phyloP scores from a whole-genome alignment of 2,329 filamentous ascomycete genomes.

The Xylaria sp. region DNA sequence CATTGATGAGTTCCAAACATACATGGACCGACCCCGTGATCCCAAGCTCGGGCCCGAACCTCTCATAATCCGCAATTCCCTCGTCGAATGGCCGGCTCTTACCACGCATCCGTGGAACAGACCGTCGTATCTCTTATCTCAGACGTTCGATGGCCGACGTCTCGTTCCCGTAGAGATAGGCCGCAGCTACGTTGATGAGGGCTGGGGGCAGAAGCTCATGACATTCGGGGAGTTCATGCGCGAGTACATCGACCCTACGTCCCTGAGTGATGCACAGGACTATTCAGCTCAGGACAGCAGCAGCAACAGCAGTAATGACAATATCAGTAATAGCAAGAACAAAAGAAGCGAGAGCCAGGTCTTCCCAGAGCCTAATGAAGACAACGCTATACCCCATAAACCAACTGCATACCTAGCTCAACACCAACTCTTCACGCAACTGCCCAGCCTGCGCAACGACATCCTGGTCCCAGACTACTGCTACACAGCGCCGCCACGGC shows the following conservation, averaged over 20 bases:
- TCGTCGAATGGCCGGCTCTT: conserved; percentile 82
- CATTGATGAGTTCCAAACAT: conserved; percentile 69
- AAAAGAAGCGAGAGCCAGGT: not conserved
- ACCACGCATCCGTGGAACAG: conserved; percentile 74
- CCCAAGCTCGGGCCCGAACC: conserved; percentile 62
- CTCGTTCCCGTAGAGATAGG: conserved; percentile 90
- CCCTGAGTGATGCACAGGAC: not conserved
- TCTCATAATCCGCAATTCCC: conserved; percentile 74
- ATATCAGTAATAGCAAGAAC: not conserved
- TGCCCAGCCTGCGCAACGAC: conserved; percentile 80
- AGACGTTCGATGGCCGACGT: conserved; percentile 79
- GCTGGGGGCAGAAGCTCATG: conserved; percentile 86
- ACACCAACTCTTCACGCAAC: conserved; percentile 85
- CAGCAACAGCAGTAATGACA: no score
- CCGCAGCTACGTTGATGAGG: conserved; percentile 85
- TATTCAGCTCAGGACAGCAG: no score
- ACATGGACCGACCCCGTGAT: conserved; percentile 62
- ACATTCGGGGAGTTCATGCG: conserved; percentile 77
- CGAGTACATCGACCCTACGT: conserved; percentile 62
- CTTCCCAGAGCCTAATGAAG: not conserved
- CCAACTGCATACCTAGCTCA: conserved; percentile 88
- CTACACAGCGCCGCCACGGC: conserved; percentile 74
- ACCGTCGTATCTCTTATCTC: conserved; percentile 77
- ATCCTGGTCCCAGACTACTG: conserved; percentile 87
- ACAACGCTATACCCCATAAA: not conserved